Conservation (phyloP, 164 flowering plant genomes). For the Aristolochia californica region DNA sequence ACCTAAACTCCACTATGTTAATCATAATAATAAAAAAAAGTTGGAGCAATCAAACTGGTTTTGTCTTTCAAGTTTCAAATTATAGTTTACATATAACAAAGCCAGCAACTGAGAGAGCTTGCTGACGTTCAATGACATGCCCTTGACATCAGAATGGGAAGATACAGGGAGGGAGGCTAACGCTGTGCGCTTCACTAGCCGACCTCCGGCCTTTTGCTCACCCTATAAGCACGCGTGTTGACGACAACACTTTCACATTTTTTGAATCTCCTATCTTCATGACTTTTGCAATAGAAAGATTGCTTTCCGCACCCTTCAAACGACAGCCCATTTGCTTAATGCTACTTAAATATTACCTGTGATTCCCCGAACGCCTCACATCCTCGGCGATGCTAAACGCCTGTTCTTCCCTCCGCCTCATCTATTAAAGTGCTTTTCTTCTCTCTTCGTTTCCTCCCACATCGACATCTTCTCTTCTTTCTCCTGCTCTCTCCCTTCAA, state of each 20-base stretch:
- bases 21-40: too few species aligned
- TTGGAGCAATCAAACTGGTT: too few species aligned
- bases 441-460: background rate
- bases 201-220: background rate
- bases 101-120: too few species aligned
- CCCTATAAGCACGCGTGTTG: conserved; percentile 28
- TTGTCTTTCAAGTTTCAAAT: too few species aligned
- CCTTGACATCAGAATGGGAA: too few species aligned
- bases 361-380: background rate
- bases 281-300: conserved; percentile 11
- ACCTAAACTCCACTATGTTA: too few species aligned
- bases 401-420: background rate
- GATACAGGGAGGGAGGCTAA: background rate
- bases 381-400: background rate
- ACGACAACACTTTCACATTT: conserved; percentile 7
- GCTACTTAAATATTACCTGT: background rate
- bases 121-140: too few species aligned
- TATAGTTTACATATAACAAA: too few species aligned
- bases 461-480: background rate
- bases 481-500: background rate
- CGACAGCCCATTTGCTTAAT: background rate
- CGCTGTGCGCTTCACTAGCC: conserved; percentile 23
- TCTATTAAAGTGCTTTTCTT: background rate
- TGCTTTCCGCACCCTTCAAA: background rate
- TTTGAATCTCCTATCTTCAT: background rate